phyloP scores from a whole-genome alignment of 2,329 filamentous ascomycete genomes.

The Aspergillus quadrilineatus region DNA sequence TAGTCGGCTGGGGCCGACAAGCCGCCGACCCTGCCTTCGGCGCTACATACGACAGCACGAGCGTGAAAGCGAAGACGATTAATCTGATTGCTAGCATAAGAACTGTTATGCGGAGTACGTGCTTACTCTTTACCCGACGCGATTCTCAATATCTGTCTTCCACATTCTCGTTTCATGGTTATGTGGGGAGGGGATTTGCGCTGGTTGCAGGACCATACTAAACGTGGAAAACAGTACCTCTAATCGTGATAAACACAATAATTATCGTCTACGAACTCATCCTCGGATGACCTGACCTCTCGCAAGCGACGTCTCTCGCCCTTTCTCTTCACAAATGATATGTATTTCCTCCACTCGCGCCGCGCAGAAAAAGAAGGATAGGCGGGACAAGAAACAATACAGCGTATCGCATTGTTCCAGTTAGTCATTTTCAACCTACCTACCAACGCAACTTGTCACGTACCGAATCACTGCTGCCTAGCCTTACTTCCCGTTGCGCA shows the following conservation, averaged over 20 bases:
- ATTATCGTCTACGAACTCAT: slow-evolving; percentile 82
- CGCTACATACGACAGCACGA: slow-evolving; percentile 66
- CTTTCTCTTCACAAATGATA: not conserved
- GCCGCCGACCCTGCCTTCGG: slow-evolving; percentile 74
- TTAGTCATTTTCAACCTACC: not conserved
- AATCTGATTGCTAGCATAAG: slow-evolving; percentile 87
- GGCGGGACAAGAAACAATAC: not conserved
- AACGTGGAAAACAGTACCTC: slow-evolving; percentile 60
- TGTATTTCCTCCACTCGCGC: not conserved
- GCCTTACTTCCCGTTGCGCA: not conserved
- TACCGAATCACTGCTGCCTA: not conserved
- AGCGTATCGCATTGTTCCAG: not conserved
- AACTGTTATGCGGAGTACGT: slow-evolving; percentile 88
- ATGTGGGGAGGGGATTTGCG: not conserved
- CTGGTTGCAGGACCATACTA: not conserved
- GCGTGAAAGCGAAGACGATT: slow-evolving; percentile 81
- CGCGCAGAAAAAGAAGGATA: not conserved
- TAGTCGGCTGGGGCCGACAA: slow-evolving; percentile 75
- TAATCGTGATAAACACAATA: slow-evolving; percentile 78
- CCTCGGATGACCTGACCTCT: slow-evolving; percentile 57
- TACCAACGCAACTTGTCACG: not conserved
- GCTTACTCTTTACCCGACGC: not conserved
- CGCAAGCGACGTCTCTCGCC: not conserved
- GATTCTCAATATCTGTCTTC: not conserved
- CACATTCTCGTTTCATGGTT: not conserved